Conservation (phyloP, 2,329 filamentous ascomycete genomes). For the Colletotrichum sublineola region DNA sequence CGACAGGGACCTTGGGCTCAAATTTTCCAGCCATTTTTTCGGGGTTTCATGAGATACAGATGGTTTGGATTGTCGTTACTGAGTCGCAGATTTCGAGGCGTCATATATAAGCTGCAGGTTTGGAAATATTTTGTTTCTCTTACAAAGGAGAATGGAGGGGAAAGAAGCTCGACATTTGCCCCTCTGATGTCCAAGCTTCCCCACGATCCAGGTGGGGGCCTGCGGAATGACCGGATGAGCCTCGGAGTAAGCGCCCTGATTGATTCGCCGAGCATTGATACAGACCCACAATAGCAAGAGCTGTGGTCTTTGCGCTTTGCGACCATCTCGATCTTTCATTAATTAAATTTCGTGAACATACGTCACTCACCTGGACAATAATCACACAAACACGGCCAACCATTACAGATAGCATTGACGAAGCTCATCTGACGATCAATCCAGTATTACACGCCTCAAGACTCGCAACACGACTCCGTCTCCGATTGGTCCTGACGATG, state of each 20-base stretch:
- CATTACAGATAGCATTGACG: background rate
- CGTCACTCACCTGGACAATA: constrained; percentile 21
- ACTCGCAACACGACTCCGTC: background rate
- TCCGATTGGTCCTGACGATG: constrained; percentile 17
- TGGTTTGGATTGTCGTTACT: background rate
- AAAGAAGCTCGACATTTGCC: constrained; percentile 37
- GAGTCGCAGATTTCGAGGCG: background rate
- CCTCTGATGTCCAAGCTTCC: constrained; percentile 37
- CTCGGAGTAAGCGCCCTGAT: constrained; percentile 19
- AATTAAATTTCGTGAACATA: constrained; percentile 24
- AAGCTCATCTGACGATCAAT: background rate
- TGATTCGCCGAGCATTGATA: constrained; percentile 19
- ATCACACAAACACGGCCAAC: background rate
- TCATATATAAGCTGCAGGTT: background rate
- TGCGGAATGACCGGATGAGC: constrained; percentile 17
- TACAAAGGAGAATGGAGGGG: constrained; percentile 28
- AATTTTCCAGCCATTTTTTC: constrained; percentile 74
- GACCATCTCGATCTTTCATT: background rate
- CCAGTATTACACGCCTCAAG: no score
- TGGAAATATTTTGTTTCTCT: background rate
- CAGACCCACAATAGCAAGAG: constrained; percentile 37
- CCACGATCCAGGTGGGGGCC: constrained; percentile 35
- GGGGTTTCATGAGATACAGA: constrained; percentile 26
- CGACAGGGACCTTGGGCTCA: constrained; percentile 81
- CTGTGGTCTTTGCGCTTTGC: constrained; percentile 18